phyloP scores from a whole-genome alignment of 2,329 filamentous ascomycete species.

The Cryphonectria naterciae region DNA sequence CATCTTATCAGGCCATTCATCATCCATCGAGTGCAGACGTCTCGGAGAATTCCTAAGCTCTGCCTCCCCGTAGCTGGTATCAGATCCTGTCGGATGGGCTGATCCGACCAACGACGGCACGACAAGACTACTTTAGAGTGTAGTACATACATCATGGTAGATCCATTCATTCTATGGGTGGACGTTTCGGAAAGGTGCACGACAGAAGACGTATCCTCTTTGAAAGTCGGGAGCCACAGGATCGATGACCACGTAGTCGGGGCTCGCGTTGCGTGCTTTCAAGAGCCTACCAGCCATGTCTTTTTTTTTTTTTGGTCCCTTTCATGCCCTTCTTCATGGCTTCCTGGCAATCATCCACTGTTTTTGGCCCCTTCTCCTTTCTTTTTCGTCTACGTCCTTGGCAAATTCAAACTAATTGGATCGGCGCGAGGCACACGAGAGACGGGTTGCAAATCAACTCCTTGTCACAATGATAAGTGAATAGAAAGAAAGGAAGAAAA shows the following conservation, averaged over 20 bases:
- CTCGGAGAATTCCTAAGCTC: constrained; percentile 2
- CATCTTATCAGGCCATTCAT: not conserved
- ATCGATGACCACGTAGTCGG: constrained; percentile 2
- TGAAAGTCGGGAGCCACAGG: not conserved
- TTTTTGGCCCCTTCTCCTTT: too few relatives aligned
- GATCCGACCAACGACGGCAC: not conserved
- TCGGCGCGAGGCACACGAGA: not conserved
- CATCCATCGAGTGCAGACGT: not conserved
- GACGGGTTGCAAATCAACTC: not conserved
- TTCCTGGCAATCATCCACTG: not conserved
- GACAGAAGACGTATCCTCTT: not conserved
- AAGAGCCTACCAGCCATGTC: not conserved
- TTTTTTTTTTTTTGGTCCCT: not conserved
- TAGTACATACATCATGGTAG: not conserved
- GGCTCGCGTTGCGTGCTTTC: not conserved
- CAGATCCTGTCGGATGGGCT: not conserved
- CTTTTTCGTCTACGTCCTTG: too few relatives aligned
- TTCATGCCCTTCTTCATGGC: not conserved
- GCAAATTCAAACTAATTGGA: not conserved
- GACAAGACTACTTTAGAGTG: not conserved
- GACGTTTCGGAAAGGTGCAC: constrained; percentile 1
- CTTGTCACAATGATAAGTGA: not conserved
- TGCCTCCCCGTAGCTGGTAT: not conserved
- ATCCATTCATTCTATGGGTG: not conserved
- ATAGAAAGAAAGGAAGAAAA: too few relatives aligned